Conservation (phyloP, 2,329 filamentous ascomycete species). For the Sclerotinia minor region DNA sequence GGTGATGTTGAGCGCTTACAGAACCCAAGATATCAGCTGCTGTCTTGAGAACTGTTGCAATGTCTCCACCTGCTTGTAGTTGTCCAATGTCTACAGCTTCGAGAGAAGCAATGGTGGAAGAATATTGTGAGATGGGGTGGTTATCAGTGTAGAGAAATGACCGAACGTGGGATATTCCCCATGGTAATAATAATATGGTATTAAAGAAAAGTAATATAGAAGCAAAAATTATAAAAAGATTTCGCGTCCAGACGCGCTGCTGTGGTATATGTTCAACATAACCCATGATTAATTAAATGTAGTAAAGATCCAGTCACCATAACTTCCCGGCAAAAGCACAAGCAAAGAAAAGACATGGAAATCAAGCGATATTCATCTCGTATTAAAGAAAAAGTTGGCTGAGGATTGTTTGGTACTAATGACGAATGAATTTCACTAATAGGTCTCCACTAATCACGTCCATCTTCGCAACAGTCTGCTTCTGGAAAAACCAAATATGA, state of each 20-base stretch:
- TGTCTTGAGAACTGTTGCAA: conserved; percentile 2
- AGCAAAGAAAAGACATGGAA: neutral
- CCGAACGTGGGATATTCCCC: conserved; percentile 7
- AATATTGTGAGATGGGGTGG: neutral
- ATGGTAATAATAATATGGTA: conserved; percentile 21
- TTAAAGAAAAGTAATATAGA: conserved; percentile 21
- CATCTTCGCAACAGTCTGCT: neutral
- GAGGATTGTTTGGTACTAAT: neutral
- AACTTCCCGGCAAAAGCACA: neutral
- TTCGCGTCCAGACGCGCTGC: conserved; percentile 23
- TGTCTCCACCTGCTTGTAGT: conserved; percentile 9
- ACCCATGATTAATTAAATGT: conserved; percentile 16
- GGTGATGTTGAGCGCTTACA: conserved; percentile 12
- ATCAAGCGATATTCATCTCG: too few relatives aligned
- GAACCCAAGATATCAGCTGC: conserved; percentile 17
- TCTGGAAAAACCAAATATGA: neutral
- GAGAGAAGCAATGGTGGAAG: conserved; percentile 4
- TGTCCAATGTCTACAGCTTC: neutral
- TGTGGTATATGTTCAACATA: conserved; percentile 22
- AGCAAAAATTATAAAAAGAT: conserved; percentile 19
- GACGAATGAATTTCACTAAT: neutral
- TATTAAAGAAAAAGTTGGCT: conserved; percentile 1
- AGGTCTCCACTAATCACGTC: neutral
- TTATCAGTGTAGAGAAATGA: conserved; percentile 9
- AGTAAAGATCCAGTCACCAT: conserved; percentile 10